Evolutionary conservation across 352 stramenopile genomes (phyloP), one percentile per base, ranked within the genome.

Genomic region (Aphanomyces astaci): DNA sequence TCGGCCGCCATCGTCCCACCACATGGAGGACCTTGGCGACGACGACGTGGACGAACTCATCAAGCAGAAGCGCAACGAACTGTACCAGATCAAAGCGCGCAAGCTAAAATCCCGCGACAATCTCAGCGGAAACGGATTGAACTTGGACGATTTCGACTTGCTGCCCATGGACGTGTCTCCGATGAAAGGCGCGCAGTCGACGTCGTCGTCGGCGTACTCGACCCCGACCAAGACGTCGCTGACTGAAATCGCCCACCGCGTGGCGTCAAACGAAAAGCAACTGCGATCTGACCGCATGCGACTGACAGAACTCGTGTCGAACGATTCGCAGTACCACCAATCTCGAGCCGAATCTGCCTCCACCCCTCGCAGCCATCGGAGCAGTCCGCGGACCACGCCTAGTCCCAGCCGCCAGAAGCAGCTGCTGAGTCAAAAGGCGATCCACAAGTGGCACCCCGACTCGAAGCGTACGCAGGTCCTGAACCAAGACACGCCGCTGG

Each of bases 221-320:
- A 74, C 32, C 78, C 74, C 0, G 76, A 89, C 63, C 72, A 84
- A 52, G 45, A 57, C 28, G 48, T 46, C 13, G 27, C 39, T 27
- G 45, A 60, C 27, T 78, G 82, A 54, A 84, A 68, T 65, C 25
- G 39, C 56, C 11, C 62, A 60, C 2, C 62, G 62, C 11, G 62
- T 68, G 0, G 43, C 46, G 25, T 33, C 62, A 5, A 57, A 59
- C 39, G 62, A 68, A 22, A 51, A 68, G 36, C 62, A 45, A 52
- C 51, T 68, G 33, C 62, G 62, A n/a, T 59, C 74, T 7, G 82
- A 94, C 59, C 84, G 86, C 46, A 92, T 94, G 86, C 63, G 74
- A 22, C 69, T 92, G 2, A 82, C 84, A 3, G 86, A 94, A 52
- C 76, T 94, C 22, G 90, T 81, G 63, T 68, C 62, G 19, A 60